Evolutionary conservation across 2,329 filamentous ascomycete genomes (phyloP), one percentile per base, ranked within the genome.

Genomic region (Penicillium frequentans): DNA sequence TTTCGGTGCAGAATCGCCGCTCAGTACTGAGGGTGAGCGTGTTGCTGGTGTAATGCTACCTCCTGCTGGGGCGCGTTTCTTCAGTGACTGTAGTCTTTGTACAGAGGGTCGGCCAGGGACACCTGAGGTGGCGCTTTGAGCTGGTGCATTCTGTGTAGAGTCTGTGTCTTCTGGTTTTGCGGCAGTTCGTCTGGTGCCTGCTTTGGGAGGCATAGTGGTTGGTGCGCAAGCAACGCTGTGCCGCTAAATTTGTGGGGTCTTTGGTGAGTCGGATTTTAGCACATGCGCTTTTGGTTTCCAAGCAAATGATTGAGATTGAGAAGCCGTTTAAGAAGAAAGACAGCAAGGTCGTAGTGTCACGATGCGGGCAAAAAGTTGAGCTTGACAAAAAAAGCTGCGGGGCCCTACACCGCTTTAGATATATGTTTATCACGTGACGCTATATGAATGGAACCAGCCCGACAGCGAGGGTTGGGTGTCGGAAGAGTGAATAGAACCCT

Each of bases 71-170:
- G 68, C 62, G 42, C 74, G 70, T 62, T 71, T 75, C 52, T 77
- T 76, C 13, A 79, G 64, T 0, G 76, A 75, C 62, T 78, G 74
- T 14, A 79, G 68, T 21, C 77, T 74, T 58, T 77, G 74, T 21
- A 78, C 74, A 1, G 73, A 68, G 4, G 72, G 66, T 59, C 74
- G 70, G 14, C 57, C 57, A n/a, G 67, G 51, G 2, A 67, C 48
- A 23, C 60, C 62, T 26, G 66, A 59, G 4, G 60, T 57, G 35
- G 55, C 52, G 29, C 58, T 63, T 29, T 55, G 59, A 23, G 47
- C 54, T 26, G 51, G 54, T 43, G 52, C 46, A 57, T 61, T 65
- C 58, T 59, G 61, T 24, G 49, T 45, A 13, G 44, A 35, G 9
- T 35, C 52, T n/a, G 43, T 27, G 45, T 26, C 52, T 48, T 46